Base-by-base conservation (phyloP, 1,284 basidiomycete species). In the Mycosarcoma mackinlayi region DNA sequence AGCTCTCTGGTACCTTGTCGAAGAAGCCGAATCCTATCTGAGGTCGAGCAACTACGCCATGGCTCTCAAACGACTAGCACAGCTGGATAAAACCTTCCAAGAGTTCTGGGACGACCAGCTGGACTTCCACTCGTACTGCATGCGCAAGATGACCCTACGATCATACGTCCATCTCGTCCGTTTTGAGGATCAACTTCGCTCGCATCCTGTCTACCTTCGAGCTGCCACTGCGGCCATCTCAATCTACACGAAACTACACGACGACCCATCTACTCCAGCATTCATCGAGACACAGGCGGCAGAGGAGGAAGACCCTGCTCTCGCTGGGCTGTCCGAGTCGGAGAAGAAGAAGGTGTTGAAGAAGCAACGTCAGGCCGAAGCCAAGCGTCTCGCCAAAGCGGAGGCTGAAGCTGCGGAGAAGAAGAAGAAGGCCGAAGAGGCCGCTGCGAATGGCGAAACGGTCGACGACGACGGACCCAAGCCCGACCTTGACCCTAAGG, bases 41-140 rank as follows among this genome's bases (percentile, higher is more conserved):
- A 87, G 88, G 4, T 85, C 85, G 50, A 89, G 89, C 1, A 89
- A 89, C 73, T 84, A 89, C n/a, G 89, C 89, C 19, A 85, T 92
- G 72, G 93, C 94, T 8, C 85, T 98, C 77, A 98, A 98, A 85
- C 89, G 90, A 75, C 95, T 92, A 77, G 87, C 88, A 54, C 87
- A 90, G 45, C 85, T 96, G 38, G 88, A 89, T 61, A 91, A 92
- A 89, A 86, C 90, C 14, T 97, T 96, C 83, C 88, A 91, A 55
- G 91, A 92, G 56, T 88, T 93, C 70, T 92, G 94, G 78, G 93
- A 98, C 73, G 96, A 98, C 81, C 94, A 98, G 84, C 95, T 92
- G 78, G 96, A 99, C 84, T 99, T 98, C 86, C 96, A 99, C 83
- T 89, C 90, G 7, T 99, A 98, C 84, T 92, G 92, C 75, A 80